These are phyloP conservation scores for Nicotiana noctiflora DNA, from an alignment of 257 asterid species.

Conservation along the genomic window DNA sequence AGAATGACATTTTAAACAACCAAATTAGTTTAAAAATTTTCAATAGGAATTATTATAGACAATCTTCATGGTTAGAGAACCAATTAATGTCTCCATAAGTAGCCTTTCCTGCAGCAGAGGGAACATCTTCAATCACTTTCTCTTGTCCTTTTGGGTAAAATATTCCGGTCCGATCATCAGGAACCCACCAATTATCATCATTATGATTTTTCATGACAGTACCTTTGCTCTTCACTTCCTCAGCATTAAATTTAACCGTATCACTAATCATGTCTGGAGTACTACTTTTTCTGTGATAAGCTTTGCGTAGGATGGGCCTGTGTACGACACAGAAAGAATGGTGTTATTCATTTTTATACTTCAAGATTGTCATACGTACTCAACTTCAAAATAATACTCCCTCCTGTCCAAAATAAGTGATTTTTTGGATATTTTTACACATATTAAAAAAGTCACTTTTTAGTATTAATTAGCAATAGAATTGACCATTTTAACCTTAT, in stretches of 20 bases:
- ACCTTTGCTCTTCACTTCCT: conserved; percentile 30
- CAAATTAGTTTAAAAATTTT: neutral
- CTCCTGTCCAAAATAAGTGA: no score
- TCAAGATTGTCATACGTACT: neutral
- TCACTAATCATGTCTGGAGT: conserved; percentile 31
- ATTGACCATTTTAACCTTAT: no score
- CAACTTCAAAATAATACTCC: neutral
- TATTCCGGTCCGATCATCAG: conserved; percentile 52
- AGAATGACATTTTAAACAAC: neutral
- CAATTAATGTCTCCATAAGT: conserved; percentile 28
- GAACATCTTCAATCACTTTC: conserved; percentile 52
- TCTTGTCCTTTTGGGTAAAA: conserved; percentile 72
- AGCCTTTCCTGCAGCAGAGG: conserved; percentile 31
- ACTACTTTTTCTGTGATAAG: conserved; percentile 44
- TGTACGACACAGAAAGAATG: no score
- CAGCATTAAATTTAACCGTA: conserved; percentile 31
- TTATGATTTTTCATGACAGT: neutral
- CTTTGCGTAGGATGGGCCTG: conserved; percentile 54
- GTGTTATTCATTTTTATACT: neutral
- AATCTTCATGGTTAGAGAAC: conserved; percentile 26
- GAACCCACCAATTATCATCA: conserved; percentile 42
- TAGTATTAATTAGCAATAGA: no score
- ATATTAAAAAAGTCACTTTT: no score
- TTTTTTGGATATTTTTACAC: no score
- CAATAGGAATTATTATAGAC: neutral